Evolutionary conservation across 164 flowering plant species (phyloP), one percentile per base, ranked within the genome.

Genomic region (Aristolochia fimbriata): DNA sequence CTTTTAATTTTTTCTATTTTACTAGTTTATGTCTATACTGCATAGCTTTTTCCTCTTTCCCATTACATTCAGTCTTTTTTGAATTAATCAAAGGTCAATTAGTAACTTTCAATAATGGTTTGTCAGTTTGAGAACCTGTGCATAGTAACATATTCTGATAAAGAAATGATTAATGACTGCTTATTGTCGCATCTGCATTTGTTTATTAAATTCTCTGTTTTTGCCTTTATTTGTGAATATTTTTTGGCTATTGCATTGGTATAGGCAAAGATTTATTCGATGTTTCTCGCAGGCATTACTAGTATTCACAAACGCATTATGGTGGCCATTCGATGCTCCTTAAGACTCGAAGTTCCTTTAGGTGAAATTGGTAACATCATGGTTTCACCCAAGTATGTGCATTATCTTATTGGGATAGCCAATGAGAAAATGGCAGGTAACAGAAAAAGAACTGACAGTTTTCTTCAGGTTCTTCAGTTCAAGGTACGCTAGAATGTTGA

Each of bases 281-380:
- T 24, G 20, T 23, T 49, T 7, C 27, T 51, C 45, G 58, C n/a
- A 66, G 69, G 96, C 20, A 81, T 91, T 65, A 83, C 92, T 0
- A 78, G 77, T 61, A 78, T 73, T 0, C 33, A 64, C 21, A 86
- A 81, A 73, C 78, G 96, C 20, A 83, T 86, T 27, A 91, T 91
- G 45, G 72, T 88, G 12, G 96, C 85, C 1, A 75, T 88, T 3
- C 74, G 95, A 33, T 83, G 96, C 57, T 88, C 97, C 12, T 83
- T 91, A n/a, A 67, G 94, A 37, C 15, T 91, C 68, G 97, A 91
- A 71, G 91, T 91, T 58, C 97, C 96, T 20, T 63, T 91, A 60
- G 96, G 97, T 4, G 71, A 68, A 48, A 65, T 50, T 0, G 62
- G 60, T 10, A 45, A 65, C 59, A 53, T 88, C 27, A 61, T 81